Base-by-base conservation (phyloP, 2,329 filamentous ascomycete genomes). In the Dactylellina sp. region DNA sequence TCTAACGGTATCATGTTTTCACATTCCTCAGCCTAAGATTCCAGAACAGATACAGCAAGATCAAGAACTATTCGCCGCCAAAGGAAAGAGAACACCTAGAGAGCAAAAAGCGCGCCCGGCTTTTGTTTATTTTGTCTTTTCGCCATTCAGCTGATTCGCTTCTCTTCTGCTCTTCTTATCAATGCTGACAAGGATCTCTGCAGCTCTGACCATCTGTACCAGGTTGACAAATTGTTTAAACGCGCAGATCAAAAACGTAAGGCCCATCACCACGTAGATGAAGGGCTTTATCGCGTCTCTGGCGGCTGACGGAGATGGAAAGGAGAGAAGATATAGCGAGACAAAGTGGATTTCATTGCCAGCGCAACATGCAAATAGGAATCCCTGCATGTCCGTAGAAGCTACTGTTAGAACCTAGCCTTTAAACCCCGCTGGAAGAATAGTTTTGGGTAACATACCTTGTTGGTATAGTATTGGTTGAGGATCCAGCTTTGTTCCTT, bases 331-430 rank as follows among this genome's bases (percentile, higher is more conserved):
- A 84, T 99, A 99, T 75, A 99, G 88, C 28, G 92, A 93, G 80
- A 99, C 97, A 86, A 99, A 99, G 86, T 97, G 99, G 76, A 93
- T 83, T 83, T 99, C 95, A 82, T 99, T 99, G 77, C 96, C 83
- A 68, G 88, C 86, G 84, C 95, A 99, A 83, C 92, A 91, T 75
- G 92, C 83, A 84, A 99, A 99, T 44, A 99, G 86, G 49, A 99
- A 93, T 62, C 85, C 90, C 94, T 97, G 77, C 9, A 32, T 5
- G 9, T 71, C 7, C 50, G 35, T 4, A 20, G 37, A 18, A 75
- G 18, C 70, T 11, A 22, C 6, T 63, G 25, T 60, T 22, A 60
- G 56, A 11, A 24, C 42, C 39, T 7, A n/a, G 18, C 11, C 44
- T n/a, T 28, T 25, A 4, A 24, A 11, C 2, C 14, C 2, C 5